Percentiles rank a stretch among this genome's conserved stretches.
Evolutionary conservation across 768 basidiomycete species (phyloP).

Genomic region (Cyathus striatus): DNA sequence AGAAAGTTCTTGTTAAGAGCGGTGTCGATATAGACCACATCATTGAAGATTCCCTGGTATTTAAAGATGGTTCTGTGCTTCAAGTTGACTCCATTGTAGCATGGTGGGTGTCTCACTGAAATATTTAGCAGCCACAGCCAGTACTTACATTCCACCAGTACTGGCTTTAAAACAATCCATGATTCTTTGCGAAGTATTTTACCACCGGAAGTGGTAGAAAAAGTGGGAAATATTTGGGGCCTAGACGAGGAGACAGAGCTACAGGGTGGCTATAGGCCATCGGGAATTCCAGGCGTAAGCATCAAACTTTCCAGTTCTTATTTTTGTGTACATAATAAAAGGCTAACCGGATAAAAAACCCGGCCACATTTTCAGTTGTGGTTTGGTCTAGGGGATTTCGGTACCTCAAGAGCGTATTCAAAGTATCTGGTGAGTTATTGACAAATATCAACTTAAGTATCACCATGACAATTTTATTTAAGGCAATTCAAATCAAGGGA

Average conservation of each 20-base stretch:
- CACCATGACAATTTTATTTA: too few relatives aligned
- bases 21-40: slow-evolving; percentile 36
- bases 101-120: slow-evolving; percentile 20
- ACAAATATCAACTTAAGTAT: too few relatives aligned
- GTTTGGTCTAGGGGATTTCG: slow-evolving; percentile 34
- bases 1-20: slow-evolving; percentile 55
- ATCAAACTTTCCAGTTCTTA: neutral
- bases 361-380: slow-evolving; percentile 23
- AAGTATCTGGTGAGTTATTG: slow-evolving; percentile 26
- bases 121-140: neutral
- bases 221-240: slow-evolving; percentile 27
- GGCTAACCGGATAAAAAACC: too few relatives aligned
- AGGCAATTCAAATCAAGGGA: too few relatives aligned
- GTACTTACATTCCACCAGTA: slow-evolving; percentile 5
- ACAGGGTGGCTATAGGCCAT: slow-evolving; percentile 28
- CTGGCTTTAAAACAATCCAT: slow-evolving; percentile 22
- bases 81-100: slow-evolving; percentile 42
- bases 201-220: slow-evolving; percentile 26
- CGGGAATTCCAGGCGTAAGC: slow-evolving; percentile 37
- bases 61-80: slow-evolving; percentile 32
- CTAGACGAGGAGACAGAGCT: slow-evolving; percentile 38
- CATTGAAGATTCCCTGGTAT: slow-evolving; percentile 24
- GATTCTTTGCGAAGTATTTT: slow-evolving; percentile 24
- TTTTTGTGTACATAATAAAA: neutral
- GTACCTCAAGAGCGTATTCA: slow-evolving; percentile 22